These are phyloP conservation scores for Thermothelomyces thermophilus DNA, from an alignment of 2,329 filamentous ascomycete species.

Conservation along the genomic window DNA sequence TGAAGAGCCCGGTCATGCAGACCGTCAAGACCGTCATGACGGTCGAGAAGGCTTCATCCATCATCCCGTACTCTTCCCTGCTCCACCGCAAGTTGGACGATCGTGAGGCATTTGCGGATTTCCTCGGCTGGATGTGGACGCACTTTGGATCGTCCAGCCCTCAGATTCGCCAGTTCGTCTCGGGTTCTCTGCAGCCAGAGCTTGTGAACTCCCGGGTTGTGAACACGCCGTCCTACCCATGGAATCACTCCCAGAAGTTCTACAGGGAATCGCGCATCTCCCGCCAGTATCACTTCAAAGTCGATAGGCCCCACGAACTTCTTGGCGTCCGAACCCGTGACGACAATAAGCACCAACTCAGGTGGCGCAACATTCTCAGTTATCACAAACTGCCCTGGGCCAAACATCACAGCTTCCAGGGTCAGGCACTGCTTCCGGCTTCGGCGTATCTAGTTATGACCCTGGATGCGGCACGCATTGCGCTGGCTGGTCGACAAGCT, in stretches of 20 bases:
- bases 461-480: slow-evolving; percentile 35
- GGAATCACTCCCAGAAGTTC: slow-evolving; percentile 40
- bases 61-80: slow-evolving; percentile 29
- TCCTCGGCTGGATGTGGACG: slow-evolving; percentile 32
- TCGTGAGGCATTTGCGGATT: slow-evolving; percentile 28
- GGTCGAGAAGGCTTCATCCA: slow-evolving; percentile 5
- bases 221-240: slow-evolving; percentile 39
- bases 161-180: slow-evolving; percentile 24
- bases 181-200: slow-evolving; percentile 21
- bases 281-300: slow-evolving; percentile 34
- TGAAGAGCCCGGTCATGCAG: slow-evolving; percentile 36
- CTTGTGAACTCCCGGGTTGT: slow-evolving; percentile 18
- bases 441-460: slow-evolving; percentile 44
- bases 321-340: slow-evolving; percentile 34
- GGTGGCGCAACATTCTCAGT: slow-evolving; percentile 38
- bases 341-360: slow-evolving; percentile 31
- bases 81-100: slow-evolving; percentile 30
- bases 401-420: slow-evolving; percentile 37
- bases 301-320: slow-evolving; percentile 31
- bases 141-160: slow-evolving; percentile 24
- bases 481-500: slow-evolving; percentile 24
- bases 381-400: slow-evolving; percentile 36
- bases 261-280: slow-evolving; percentile 39
- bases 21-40: no score
- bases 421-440: slow-evolving; percentile 39